Evolutionary conservation across 805 yeast species (phyloP).

Genomic region (Schwanniomyces polymorphus): DNA sequence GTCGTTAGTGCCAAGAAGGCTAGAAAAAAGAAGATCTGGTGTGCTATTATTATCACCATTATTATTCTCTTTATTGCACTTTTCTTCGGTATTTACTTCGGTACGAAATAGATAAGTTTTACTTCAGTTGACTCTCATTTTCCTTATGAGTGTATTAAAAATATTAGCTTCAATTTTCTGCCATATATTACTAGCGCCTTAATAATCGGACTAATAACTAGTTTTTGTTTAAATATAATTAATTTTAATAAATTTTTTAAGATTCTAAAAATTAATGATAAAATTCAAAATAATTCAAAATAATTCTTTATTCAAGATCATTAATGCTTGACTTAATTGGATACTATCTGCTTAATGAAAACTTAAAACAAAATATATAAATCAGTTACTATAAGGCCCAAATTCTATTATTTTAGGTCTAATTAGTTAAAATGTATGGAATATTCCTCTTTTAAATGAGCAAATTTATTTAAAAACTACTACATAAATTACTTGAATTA

Average conservation of each 20-base stretch:
- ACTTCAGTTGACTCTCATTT: not conserved
- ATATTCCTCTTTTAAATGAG: too few relatives aligned
- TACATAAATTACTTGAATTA: too few relatives aligned
- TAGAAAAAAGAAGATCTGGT: slow-evolving; percentile 88
- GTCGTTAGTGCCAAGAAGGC: slow-evolving; percentile 85
- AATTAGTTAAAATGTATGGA: too few relatives aligned
- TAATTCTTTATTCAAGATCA: too few relatives aligned
- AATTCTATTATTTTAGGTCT: too few relatives aligned
- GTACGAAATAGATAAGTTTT: slow-evolving; percentile 16
- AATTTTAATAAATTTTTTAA: not conserved
- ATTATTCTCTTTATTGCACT: slow-evolving; percentile 65
- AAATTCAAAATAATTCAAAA: not conserved
- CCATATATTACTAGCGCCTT: not conserved
- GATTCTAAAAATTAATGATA: not conserved
- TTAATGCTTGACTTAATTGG: too few relatives aligned
- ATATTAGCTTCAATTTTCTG: not conserved
- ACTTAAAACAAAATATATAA: too few relatives aligned
- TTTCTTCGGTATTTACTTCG: slow-evolving; percentile 64
- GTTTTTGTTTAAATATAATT: not conserved
- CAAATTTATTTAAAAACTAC: too few relatives aligned
- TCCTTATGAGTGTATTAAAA: not conserved
- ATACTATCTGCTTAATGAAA: too few relatives aligned
- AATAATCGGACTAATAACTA: not conserved
- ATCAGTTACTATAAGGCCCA: too few relatives aligned
- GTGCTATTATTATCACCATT: slow-evolving; percentile 61